A percentile compares a stretch with the other conserved stretches of the same genome.
phyloP scores from a whole-genome alignment of 2,329 filamentous ascomycete species.

The Fusarium sp. region DNA sequence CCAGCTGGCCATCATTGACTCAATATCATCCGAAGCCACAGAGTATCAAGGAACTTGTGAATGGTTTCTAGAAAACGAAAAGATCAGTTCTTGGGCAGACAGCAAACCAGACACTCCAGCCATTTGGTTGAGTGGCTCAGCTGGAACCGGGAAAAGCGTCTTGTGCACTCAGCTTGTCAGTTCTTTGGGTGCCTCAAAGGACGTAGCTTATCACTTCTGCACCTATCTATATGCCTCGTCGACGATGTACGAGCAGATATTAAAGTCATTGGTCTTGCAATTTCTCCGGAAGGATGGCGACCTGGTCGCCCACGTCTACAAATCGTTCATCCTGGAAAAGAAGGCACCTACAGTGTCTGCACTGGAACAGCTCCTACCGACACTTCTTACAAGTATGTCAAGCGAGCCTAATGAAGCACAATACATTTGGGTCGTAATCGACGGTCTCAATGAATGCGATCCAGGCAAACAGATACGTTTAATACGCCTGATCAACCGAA shows the following conservation, averaged over 20 bases:
- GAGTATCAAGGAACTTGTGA: conserved; percentile 17
- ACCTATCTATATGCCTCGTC: conserved; percentile 19
- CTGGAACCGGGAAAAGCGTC: conserved; percentile 37
- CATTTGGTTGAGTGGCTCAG: conserved; percentile 28
- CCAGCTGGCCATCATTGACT: conserved; percentile 20
- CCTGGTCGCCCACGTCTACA: conserved; percentile 23
- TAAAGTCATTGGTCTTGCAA: conserved; percentile 19
- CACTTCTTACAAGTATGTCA: conserved; percentile 10
- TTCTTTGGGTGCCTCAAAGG: too few species aligned
- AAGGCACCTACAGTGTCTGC: not conserved
- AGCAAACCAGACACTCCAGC: conserved; percentile 8
- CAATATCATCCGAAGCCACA: conserved; percentile 2
- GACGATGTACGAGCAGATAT: conserved; percentile 19
- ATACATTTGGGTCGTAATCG: conserved; percentile 27
- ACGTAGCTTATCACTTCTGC: too few species aligned
- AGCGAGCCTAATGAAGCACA: not conserved
- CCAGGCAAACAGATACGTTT: conserved; percentile 11
- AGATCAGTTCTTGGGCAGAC: conserved; percentile 13
- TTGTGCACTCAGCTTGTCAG: too few species aligned
- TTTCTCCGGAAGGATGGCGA: conserved; percentile 25
- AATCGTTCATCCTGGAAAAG: conserved; percentile 25
- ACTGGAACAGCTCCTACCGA: conserved; percentile 22
- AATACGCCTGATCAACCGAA: conserved; percentile 17
- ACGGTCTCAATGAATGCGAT: conserved; percentile 35
- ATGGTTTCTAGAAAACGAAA: conserved; percentile 26